phyloP scores from a whole-genome alignment of 306 rosid genomes.

The Corylus heterophylla region DNA sequence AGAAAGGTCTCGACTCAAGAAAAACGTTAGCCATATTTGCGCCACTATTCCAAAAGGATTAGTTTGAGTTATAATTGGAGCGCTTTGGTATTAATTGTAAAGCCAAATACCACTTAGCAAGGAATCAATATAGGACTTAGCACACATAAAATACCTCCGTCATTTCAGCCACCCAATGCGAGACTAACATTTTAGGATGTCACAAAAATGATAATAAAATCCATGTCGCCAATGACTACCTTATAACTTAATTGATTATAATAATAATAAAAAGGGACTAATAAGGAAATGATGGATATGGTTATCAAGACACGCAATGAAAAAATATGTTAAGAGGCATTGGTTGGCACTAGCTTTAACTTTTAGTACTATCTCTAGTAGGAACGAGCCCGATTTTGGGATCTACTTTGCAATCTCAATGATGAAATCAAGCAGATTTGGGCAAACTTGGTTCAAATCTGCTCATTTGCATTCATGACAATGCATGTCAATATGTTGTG shows the following conservation, averaged over 20 bases:
- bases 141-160: too few species aligned
- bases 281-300: not conserved
- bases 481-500: conserved; percentile 4
- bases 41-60: too few species aligned
- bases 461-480: conserved; percentile 26
- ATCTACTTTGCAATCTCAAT: not conserved
- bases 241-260: not conserved
- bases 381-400: not conserved
- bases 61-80: too few species aligned
- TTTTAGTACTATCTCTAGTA: not conserved
- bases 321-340: not conserved
- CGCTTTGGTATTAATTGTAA: too few species aligned
- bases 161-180: too few species aligned
- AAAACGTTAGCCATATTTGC: too few species aligned
- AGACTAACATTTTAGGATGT: too few species aligned
- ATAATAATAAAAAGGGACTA: not conserved
- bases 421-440: not conserved
- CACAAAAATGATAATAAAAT: not conserved
- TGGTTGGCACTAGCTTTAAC: not conserved
- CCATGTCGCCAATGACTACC: not conserved
- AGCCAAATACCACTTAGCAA: too few species aligned
- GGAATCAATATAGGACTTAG: too few species aligned
- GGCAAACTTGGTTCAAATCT: conserved; percentile 18
- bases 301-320: not conserved
- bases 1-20: too few species aligned